Evolutionary conservation across 2,329 filamentous ascomycete species (phyloP).

Genomic region (Fusarium avenaceum): DNA sequence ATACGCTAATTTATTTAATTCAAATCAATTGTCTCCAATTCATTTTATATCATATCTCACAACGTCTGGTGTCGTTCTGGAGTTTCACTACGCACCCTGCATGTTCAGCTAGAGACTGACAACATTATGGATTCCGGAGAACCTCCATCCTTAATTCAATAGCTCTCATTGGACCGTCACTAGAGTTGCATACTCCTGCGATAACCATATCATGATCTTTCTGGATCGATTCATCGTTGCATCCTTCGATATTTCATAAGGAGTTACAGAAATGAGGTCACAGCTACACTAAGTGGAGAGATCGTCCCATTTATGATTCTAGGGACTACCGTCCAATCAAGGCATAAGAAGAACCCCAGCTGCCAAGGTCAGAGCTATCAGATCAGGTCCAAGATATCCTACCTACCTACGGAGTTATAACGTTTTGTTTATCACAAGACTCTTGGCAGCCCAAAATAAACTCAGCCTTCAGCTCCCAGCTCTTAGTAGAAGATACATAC

Average conservation of each 20-base stretch:
- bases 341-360: neutral
- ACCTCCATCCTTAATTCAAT: neutral
- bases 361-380: neutral
- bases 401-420: neutral
- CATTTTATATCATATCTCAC: constrained; percentile 10
- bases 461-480: neutral
- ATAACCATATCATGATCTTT: neutral
- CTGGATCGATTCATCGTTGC: neutral
- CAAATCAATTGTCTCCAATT: neutral
- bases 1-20: neutral
- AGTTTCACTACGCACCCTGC: constrained; percentile 25
- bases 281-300: neutral
- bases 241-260: neutral
- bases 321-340: constrained; percentile 20
- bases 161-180: neutral
- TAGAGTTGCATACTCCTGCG: constrained; percentile 1
- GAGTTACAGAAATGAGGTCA: neutral
- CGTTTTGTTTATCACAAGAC: constrained; percentile 6
- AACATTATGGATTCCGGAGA: neutral
- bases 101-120: constrained; percentile 11
- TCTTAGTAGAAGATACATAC: too few relatives aligned
- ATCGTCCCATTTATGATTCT: neutral
- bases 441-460: neutral
- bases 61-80: constrained; percentile 13
- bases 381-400: neutral